phyloP scores from a whole-genome alignment of 1,284 basidiomycete genomes.

The Malassezia dermatis region DNA sequence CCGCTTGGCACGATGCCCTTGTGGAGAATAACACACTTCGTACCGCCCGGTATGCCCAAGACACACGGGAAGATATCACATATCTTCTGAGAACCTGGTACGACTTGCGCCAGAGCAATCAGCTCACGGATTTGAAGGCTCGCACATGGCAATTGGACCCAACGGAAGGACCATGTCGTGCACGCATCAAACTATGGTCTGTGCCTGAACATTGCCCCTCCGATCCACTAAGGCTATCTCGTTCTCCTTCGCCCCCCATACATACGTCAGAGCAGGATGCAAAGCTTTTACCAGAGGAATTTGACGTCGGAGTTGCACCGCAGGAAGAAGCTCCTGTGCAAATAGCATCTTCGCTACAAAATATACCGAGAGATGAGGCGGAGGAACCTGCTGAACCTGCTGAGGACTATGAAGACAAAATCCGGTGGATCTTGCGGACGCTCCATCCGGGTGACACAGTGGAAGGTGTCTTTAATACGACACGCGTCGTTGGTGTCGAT shows the following conservation, averaged over 20 bases:
- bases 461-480: constrained; percentile 59
- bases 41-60: constrained; percentile 26
- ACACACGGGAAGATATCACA: constrained; percentile 24
- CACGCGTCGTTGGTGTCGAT: constrained; percentile 36
- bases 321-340: neutral
- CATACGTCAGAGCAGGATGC: constrained; percentile 2
- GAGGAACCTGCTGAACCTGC: constrained; percentile 17
- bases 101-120: neutral
- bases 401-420: constrained; percentile 57
- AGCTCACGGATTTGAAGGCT: neutral
- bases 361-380: neutral
- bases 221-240: neutral
- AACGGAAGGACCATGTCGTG: constrained; percentile 41
- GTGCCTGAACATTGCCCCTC: constrained; percentile 12
- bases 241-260: neutral
- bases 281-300: neutral
- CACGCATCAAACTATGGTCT: constrained; percentile 34
- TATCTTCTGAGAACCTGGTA: constrained; percentile 1
- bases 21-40: constrained; percentile 22
- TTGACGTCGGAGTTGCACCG: neutral
- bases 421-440: constrained; percentile 50
- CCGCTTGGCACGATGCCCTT: constrained; percentile 29
- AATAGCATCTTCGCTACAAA: neutral
- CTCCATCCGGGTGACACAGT: constrained; percentile 81
- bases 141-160: constrained; percentile 34